Conservation (phyloP, 306 rosid species). For the Cucumis cinereus region DNA sequence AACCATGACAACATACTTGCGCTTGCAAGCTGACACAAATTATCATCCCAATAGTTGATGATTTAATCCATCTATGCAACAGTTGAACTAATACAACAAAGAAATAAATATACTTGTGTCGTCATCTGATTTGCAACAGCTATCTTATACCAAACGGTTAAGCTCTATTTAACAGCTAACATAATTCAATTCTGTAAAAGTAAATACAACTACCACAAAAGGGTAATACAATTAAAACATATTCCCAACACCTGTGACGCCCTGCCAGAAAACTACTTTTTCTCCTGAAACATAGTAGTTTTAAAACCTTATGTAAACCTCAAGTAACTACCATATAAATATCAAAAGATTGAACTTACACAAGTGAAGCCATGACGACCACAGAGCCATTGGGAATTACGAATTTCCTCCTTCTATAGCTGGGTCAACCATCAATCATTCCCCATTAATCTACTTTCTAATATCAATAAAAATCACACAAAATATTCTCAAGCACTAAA, state of each 20-base stretch:
- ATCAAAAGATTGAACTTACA: neutral
- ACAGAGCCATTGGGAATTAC: neutral
- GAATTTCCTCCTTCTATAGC: neutral
- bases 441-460: neutral
- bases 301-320: neutral
- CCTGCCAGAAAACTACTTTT: neutral
- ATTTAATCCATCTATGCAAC: too few relatives aligned
- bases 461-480: neutral
- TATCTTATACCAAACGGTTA: neutral
- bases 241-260: neutral
- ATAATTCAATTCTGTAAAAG: neutral
- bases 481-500: neutral
- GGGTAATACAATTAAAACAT: neutral
- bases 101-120: neutral
- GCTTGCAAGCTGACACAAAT: neutral
- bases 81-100: too few relatives aligned
- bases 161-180: neutral
- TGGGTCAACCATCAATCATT: neutral
- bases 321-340: neutral
- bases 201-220: neutral
- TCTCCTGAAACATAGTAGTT: neutral
- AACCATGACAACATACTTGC: neutral
- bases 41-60: too few relatives aligned
- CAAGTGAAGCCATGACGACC: neutral
- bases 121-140: neutral